phyloP scores from a whole-genome alignment of 306 rosid genomes.

The Corylus heterophylla region DNA sequence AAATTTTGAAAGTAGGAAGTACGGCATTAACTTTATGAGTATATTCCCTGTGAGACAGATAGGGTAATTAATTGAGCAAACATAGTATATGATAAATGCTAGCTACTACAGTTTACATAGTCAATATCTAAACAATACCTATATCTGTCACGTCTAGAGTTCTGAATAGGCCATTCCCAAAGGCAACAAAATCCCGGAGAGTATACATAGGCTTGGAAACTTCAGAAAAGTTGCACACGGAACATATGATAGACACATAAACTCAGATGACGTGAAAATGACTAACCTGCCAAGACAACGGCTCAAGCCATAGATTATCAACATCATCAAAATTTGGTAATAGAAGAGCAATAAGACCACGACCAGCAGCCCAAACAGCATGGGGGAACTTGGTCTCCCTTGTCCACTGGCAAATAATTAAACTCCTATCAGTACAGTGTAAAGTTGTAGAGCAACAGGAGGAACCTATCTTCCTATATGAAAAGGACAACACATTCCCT shows the following conservation, averaged over 20 bases:
- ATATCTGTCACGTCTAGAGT: conserved; percentile 9
- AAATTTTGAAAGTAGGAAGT: neutral
- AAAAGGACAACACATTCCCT: neutral
- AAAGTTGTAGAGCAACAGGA: conserved; percentile 24
- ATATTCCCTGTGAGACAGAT: neutral
- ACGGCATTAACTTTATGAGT: neutral
- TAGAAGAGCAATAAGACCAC: conserved; percentile 78
- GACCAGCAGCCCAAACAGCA: conserved; percentile 99
- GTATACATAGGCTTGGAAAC: neutral
- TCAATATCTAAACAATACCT: neutral
- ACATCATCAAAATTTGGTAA: conserved; percentile 88
- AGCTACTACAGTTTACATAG: neutral
- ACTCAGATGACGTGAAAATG: conserved; percentile 23
- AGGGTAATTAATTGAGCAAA: neutral
- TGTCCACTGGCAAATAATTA: conserved; percentile 72
- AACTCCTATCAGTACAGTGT: conserved; percentile 17
- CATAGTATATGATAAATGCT: neutral
- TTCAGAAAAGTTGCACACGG: neutral
- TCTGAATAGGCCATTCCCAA: conserved; percentile 3
- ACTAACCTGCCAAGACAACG: conserved; percentile 94
- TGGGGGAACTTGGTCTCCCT: conserved; percentile 87
- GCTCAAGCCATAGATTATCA: conserved; percentile 94
- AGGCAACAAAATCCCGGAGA: conserved; percentile 2
- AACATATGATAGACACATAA: neutral
- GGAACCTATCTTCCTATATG: conserved; percentile 14